Conservation (phyloP, 1,139 yeast species). For the Pichia sp. region DNA sequence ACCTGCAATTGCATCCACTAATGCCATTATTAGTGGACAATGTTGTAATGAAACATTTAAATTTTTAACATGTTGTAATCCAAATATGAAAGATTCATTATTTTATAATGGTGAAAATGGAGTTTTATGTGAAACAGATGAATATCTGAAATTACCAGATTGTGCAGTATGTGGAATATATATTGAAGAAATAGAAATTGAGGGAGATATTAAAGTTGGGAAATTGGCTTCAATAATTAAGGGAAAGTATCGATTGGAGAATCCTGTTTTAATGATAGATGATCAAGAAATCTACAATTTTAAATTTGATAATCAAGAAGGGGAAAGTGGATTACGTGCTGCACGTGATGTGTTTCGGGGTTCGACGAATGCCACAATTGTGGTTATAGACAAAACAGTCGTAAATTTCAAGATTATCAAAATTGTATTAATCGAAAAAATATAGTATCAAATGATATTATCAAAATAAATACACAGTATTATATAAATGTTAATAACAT, state of each 20-base stretch:
- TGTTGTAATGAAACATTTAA: conserved; percentile 88
- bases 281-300: conserved; percentile 24
- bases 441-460: not conserved
- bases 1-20: conserved; percentile 93
- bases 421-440: not conserved
- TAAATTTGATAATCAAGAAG: conserved; percentile 6
- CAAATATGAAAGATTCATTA: conserved; percentile 72
- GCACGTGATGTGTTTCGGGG: not conserved
- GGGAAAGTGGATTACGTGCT: no score
- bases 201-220: conserved; percentile 9
- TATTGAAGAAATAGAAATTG: conserved; percentile 14
- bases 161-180: conserved; percentile 26
- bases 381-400: conserved; percentile 6
- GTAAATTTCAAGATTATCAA: not conserved
- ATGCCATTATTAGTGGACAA: conserved; percentile 86
- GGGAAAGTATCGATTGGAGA: conserved; percentile 11
- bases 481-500: not conserved
- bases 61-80: conserved; percentile 62
- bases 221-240: conserved; percentile 17
- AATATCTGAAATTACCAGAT: conserved; percentile 19
- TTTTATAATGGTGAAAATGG: conserved; percentile 46
- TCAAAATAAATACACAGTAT: no score
- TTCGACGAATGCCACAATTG: not conserved
- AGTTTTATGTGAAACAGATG: conserved; percentile 24
- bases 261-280: conserved; percentile 20